phyloP scores from a whole-genome alignment of 2,329 filamentous ascomycete species.

The Eurotiales sp. region DNA sequence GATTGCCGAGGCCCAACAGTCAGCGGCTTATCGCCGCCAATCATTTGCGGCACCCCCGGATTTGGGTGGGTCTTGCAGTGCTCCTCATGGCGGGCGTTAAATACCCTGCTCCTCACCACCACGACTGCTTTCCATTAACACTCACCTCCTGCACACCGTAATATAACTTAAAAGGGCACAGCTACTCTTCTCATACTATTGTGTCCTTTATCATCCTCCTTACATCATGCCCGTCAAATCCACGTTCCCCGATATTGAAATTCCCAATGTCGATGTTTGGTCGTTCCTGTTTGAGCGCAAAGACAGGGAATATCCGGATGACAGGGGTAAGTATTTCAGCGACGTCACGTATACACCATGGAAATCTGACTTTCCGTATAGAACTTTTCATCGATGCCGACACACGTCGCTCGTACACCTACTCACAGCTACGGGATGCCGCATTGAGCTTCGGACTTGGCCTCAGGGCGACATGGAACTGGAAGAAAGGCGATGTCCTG shows the following conservation, averaged over 20 bases:
- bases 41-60: neutral
- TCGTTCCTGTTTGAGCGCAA: constrained; percentile 69
- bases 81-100: too few relatives aligned
- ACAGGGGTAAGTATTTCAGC: constrained; percentile 64
- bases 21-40: too few relatives aligned
- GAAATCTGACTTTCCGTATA: constrained; percentile 32
- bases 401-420: constrained; percentile 67
- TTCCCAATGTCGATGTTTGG: constrained; percentile 77
- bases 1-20: neutral
- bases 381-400: constrained; percentile 76
- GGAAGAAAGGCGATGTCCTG: constrained; percentile 79
- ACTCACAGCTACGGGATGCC: constrained; percentile 59
- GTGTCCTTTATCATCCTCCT: neutral
- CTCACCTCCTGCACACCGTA: too few relatives aligned
- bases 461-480: constrained; percentile 68
- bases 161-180: too few relatives aligned
- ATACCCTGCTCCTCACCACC: too few relatives aligned
- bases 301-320: constrained; percentile 62
- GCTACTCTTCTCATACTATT: too few relatives aligned
- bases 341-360: too few relatives aligned
- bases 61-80: neutral
- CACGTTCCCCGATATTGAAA: constrained; percentile 59
- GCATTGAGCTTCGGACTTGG: constrained; percentile 77
- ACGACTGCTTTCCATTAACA: too few relatives aligned
- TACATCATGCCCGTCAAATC: constrained; percentile 67